Evolutionary conservation across 2,329 filamentous ascomycete genomes (phyloP).

Genomic region (Penicillium sp.): DNA sequence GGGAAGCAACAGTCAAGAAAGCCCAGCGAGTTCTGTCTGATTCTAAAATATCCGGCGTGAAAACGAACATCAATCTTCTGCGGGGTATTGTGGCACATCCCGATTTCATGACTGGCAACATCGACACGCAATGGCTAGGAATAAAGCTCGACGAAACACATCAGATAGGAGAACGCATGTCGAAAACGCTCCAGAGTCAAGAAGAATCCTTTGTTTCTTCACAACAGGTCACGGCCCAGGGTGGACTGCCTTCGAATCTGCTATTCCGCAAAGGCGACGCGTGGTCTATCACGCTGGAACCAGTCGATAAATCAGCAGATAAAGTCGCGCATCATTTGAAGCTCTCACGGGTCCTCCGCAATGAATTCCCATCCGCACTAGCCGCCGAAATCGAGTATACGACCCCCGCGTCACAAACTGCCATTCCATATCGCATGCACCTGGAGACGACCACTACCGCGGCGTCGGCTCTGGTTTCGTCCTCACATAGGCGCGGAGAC

Average conservation of each 20-base stretch:
- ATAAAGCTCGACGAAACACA: slow-evolving; percentile 46
- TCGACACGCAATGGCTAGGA: slow-evolving; percentile 61
- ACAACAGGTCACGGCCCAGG: slow-evolving; percentile 10
- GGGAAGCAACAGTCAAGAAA: slow-evolving; percentile 54
- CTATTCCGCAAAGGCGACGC: slow-evolving; percentile 60
- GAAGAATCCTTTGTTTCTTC: neutral
- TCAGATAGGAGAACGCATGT: slow-evolving; percentile 29
- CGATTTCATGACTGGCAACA: slow-evolving; percentile 49
- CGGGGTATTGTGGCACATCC: slow-evolving; percentile 52
- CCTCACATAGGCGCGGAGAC: slow-evolving; percentile 51
- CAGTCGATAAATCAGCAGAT: slow-evolving; percentile 24
- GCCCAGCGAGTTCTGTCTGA: slow-evolving; percentile 56
- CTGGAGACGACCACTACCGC: slow-evolving; percentile 48
- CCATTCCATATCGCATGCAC: slow-evolving; percentile 47
- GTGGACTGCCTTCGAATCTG: slow-evolving; percentile 36
- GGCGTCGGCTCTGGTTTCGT: slow-evolving; percentile 38
- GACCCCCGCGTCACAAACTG: slow-evolving; percentile 31
- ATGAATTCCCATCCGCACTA: slow-evolving; percentile 59
- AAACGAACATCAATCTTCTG: slow-evolving; percentile 58
- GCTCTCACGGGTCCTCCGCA: slow-evolving; percentile 55
- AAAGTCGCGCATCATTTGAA: slow-evolving; percentile 51
- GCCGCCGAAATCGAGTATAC: slow-evolving; percentile 54
- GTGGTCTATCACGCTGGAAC: slow-evolving; percentile 53
- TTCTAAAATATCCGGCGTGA: slow-evolving; percentile 55
- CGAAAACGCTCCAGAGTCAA: slow-evolving; percentile 12